These are phyloP conservation scores for Rhodotorula mucilaginosa DNA, from an alignment of 1,284 basidiomycete genomes.

Conservation along the genomic window DNA sequence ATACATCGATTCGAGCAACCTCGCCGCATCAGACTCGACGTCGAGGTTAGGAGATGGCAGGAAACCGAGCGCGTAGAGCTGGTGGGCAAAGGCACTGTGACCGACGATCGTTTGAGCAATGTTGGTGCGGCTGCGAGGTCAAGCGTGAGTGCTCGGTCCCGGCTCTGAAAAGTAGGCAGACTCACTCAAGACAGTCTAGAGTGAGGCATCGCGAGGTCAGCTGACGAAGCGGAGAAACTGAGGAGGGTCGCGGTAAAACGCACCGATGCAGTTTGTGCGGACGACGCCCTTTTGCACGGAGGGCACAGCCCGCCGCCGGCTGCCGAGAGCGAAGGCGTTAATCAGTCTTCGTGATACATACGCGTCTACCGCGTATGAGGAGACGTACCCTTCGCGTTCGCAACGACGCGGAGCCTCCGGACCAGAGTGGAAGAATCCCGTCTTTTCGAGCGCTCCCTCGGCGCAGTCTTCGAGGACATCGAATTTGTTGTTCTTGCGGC, in stretches of 20 bases:
- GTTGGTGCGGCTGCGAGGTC: slow-evolving; percentile 67
- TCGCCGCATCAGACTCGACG: slow-evolving; percentile 93
- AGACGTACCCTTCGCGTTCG: neutral
- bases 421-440: slow-evolving; percentile 83
- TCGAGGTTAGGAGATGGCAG: slow-evolving; percentile 77
- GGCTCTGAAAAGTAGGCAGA: accelerated
- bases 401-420: slow-evolving; percentile 41
- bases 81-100: slow-evolving; percentile 90
- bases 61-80: slow-evolving; percentile 89
- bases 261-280: slow-evolving; percentile 84
- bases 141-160: slow-evolving; percentile 1
- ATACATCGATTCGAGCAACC: slow-evolving; percentile 99
- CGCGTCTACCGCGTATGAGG: neutral
- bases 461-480: slow-evolving; percentile 93
- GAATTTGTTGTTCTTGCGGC: slow-evolving; percentile 78
- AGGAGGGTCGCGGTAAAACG: slow-evolving; percentile 51
- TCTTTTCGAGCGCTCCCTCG: slow-evolving; percentile 86
- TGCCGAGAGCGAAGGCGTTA: neutral
- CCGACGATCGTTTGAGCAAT: slow-evolving; percentile 98
- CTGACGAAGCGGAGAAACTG: accelerated
- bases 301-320: slow-evolving; percentile 5
- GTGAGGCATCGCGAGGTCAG: neutral
- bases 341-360: neutral
- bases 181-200: slow-evolving; percentile 80
- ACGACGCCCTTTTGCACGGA: slow-evolving; percentile 81